Base-by-base conservation (phyloP, 2,329 filamentous ascomycete genomes). In the Aspergillus persii region DNA sequence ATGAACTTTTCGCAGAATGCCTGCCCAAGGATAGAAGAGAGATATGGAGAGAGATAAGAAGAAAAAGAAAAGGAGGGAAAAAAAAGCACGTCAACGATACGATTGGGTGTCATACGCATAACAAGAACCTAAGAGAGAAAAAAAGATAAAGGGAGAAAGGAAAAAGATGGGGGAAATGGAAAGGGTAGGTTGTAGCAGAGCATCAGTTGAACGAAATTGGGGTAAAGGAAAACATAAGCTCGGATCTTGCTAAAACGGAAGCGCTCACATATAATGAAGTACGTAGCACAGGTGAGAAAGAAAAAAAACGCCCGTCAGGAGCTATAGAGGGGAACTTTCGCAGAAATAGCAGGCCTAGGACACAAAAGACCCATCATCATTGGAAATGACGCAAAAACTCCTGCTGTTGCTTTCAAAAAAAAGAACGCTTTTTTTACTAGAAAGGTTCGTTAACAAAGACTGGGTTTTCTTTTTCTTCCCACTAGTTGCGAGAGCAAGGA, bases 1-100 rank as follows among this genome's bases (percentile, higher is more conserved):
- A 69, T 66, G 66, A 68, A 78, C 72, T 78, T 78, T 77, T 77
- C 73, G 74, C 75, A 77, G 68, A 77, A 72, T 72, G 75, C 75
- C 75, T 76, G 73, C 75, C 76, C 75, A 76, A 69, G 69, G 68
- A 75, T 71, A 67, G 68, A 64, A 65, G 61, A 68, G 18, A 23
- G 18, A 23, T 23, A 23, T 23, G 18, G 18, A 23, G 18, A 23
- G 18, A 23, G 18, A 23, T 23, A 23, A 69, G 68, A 69, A 69
- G 68, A 69, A n/a, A 12, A 41, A 15, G n/a, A n/a, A 11, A 9
- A 8, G 9, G 70, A 36, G n/a, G n/a, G 3, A n/a, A 39, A 64
- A 62, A 70, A 68, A 64, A 61, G 63, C 68, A 66, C 69, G 71
- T 67, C 60, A 71, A 74, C 61, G 67, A 71, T 73, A 69, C 64